phyloP scores from a whole-genome alignment of 352 stramenopile genomes.

The Phytophthora tubulina region DNA sequence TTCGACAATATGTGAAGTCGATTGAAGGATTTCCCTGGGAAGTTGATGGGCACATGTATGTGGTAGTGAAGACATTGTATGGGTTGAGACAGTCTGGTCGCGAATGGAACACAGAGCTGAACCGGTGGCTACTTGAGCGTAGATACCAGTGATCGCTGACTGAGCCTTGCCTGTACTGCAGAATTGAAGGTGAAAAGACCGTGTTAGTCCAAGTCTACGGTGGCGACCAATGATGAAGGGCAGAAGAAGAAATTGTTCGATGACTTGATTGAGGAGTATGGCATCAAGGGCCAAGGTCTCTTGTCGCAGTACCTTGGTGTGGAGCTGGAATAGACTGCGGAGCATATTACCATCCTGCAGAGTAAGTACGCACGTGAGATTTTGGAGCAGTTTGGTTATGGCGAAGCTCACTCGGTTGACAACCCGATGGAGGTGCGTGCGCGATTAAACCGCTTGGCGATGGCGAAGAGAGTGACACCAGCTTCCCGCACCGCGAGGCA shows the following conservation, averaged over 20 bases:
- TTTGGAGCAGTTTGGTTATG: conserved; percentile 18
- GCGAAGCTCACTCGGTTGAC: conserved; percentile 6
- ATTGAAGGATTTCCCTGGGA: conserved; percentile 6
- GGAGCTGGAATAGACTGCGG: conserved; percentile 2
- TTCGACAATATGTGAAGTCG: conserved; percentile 6
- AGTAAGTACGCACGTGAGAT: conserved; percentile 11
- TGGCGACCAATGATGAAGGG: background rate
- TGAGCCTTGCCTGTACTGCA: conserved; percentile 21
- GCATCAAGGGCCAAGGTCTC: conserved; percentile 8
- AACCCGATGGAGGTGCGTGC: conserved; percentile 6
- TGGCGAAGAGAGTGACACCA: background rate
- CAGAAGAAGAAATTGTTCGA: conserved; percentile 16
- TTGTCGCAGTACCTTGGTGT: conserved; percentile 4
- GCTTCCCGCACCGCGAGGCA: background rate
- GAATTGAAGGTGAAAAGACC: conserved; percentile 3
- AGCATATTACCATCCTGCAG: background rate
- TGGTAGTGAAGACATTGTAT: conserved; percentile 7
- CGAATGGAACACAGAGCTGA: conserved; percentile 26
- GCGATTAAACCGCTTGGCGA: conserved; percentile 4
- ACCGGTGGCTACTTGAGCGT: conserved; percentile 10
- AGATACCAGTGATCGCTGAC: conserved; percentile 1
- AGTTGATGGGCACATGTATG: conserved; percentile 2
- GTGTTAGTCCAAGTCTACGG: background rate
- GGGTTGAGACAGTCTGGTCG: conserved; percentile 6
- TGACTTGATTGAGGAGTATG: conserved; percentile 11